Conservation (phyloP, 164 flowering plant species). For the Macadamia integrifolia region DNA sequence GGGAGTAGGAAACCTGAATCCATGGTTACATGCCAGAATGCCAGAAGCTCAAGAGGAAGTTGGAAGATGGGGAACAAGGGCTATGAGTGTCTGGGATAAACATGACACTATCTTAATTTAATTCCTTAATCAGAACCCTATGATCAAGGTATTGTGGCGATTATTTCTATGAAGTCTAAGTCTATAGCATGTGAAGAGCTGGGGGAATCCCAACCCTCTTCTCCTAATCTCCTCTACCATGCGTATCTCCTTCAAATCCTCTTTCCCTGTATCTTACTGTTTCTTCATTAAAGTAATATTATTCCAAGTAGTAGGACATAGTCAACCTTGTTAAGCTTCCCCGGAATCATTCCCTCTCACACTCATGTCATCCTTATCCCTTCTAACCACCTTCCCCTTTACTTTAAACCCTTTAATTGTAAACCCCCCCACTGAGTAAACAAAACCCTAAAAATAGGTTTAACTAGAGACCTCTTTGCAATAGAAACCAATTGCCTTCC, state of each 20-base stretch:
- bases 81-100: constrained; percentile 44
- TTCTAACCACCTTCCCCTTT: constrained; percentile 11
- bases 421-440: constrained; percentile 5
- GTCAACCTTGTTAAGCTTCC: constrained; percentile 16
- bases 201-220: constrained; percentile 20
- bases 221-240: constrained; percentile 14
- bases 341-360: constrained; percentile 17
- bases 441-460: neutral
- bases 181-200: constrained; percentile 14
- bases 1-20: neutral
- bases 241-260: constrained; percentile 23
- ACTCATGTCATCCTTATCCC: constrained; percentile 34
- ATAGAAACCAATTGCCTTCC: constrained; percentile 1
- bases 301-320: constrained; percentile 8
- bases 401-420: constrained; percentile 13
- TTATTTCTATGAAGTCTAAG: constrained; percentile 12
- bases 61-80: constrained; percentile 46
- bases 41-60: constrained; percentile 23
- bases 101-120: constrained; percentile 35
- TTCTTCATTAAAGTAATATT: constrained; percentile 7
- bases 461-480: neutral
- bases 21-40: neutral
- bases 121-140: neutral
- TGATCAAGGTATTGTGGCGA: neutral
- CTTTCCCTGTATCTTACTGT: constrained; percentile 1